Evolutionary conservation across 78 protist genomes (phyloP), one percentile per base, ranked within the genome.

Genomic region (Parvularia atlantis): DNA sequence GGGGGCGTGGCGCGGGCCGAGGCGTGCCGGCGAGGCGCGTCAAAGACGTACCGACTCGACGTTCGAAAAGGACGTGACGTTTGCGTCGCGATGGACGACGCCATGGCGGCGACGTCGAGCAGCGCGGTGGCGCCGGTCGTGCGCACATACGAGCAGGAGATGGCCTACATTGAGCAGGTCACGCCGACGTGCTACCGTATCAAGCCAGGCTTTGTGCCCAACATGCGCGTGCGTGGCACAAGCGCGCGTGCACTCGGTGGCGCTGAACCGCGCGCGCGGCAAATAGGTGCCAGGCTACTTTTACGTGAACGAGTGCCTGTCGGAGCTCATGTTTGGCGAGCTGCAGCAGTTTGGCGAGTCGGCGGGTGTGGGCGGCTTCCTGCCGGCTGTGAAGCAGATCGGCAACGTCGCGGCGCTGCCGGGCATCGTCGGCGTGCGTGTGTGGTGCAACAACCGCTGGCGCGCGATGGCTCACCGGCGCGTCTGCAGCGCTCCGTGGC

Each of bases 351-450:
- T 33, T 43, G 0, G 64, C 9, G 54, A 61, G 28, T 0, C 40
- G 9, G 33, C 26, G 35, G 74, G 83, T 4, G 59, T 64, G 3
- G 82, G 86, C 37, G 91, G 88, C 26, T 85, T 86, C 54, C 35
- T 86, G 22, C 94, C 94, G n/a, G 90, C 84, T 22, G 41, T 56
- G 24, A 39, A 61, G 7, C 71, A 70, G 73, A 73, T 91, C 41
- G 93, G 91, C 31, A 91, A 91, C 74, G 95, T 91, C 31, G 93
- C 95, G 11, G 31, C 83, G 33, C 76, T 91, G 37, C 95, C 95
- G 2, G 95, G 95, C 30, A 89, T 88, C n/a, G 93, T 89, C 11
- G 84, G 84, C n/a, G 39, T 35, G 3, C 24, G 69, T 1, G n/a
- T 9, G 33, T 1, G 10, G 16, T 5, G 40, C 40, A 36, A 59